Evolutionary conservation across 768 basidiomycete species (phyloP), one percentile per base, ranked within the genome.

Genomic region (Termitomyces eurrhizus): DNA sequence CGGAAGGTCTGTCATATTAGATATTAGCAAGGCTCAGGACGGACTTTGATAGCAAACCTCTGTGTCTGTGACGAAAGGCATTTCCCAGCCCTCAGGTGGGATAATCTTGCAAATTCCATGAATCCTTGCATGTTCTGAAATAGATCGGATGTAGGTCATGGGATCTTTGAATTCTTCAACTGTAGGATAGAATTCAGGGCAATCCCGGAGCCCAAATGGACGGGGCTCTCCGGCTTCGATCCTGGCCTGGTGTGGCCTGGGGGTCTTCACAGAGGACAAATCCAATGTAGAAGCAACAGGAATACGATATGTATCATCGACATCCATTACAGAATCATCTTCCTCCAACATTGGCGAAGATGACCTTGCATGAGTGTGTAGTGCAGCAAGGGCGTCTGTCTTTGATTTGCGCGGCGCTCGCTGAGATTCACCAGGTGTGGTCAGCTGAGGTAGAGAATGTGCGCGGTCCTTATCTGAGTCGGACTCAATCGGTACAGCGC

Each of bases 31-130:
- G 71, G 82, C 77, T 66, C 36, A 48, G 24, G 57, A 60, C 44
- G 62, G 44, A 42, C 57, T 44, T 68, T 60, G 54, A 51, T 57
- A 60, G 78, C 87, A 62, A 66, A 94, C 95, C 84, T 95, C 92
- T 18, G 93, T 93, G 71, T 98, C 89, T 49, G 95, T 92, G 12
- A 93, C 88, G 70, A 97, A 98, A 8, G 96, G 93, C 88, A 97
- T 96, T 67, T 89, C 84, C 97, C 97, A 99, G 24, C 84, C 90
- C 58, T 82, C 80, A 2, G 97, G 97, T 62, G 97, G 97, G 29
- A 98, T 84, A 59, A 99, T 86, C 78, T 99, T 99, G 78, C 93
- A 95, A 67, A 99, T 94, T 29, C 97, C 97, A 70, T 84, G 93
- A 52, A 84, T 75, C 70, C 79, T 81, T 0, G 90, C 96, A 36